A percentile compares a stretch with the other conserved stretches of the same genome.
phyloP scores from a whole-genome alignment of 169 alveolate genomes.

The Plasmodium cynomolgi region DNA sequence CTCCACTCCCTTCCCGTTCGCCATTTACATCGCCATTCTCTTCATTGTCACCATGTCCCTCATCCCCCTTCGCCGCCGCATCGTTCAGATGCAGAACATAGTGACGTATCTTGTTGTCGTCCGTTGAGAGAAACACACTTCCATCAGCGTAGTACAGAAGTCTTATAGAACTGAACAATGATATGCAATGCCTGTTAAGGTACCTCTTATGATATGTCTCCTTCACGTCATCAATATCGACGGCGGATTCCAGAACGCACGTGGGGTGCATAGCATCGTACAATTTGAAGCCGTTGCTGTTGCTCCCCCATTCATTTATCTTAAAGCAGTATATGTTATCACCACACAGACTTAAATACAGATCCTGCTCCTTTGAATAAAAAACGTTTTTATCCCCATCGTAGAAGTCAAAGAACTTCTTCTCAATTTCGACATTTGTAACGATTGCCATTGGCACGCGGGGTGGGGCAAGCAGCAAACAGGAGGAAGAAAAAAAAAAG shows the following conservation, averaged over 20 bases:
- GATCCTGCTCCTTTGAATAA: constrained; percentile 37
- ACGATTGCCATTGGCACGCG: constrained; percentile 14
- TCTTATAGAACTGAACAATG: constrained; percentile 52
- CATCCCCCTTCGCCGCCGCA: neutral
- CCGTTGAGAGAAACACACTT: constrained; percentile 55
- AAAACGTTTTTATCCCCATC: constrained; percentile 46
- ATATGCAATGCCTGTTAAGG: constrained; percentile 37
- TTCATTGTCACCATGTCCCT: neutral
- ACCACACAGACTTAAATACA: constrained; percentile 48
- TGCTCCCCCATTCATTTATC: neutral
- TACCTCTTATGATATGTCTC: constrained; percentile 52
- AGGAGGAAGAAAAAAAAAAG: neutral
- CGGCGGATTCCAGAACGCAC: constrained; percentile 46
- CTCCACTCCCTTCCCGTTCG: neutral
- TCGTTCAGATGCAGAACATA: constrained; percentile 22
- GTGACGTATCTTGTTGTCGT: constrained; percentile 59
- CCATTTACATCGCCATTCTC: neutral
- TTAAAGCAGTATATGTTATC: constrained; percentile 42
- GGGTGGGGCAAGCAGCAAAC: neutral
- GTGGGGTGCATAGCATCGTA: constrained; percentile 39
- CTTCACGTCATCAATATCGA: constrained; percentile 63
- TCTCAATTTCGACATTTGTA: constrained; percentile 49
- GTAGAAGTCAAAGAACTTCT: constrained; percentile 56
- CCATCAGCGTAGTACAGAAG: constrained; percentile 9
- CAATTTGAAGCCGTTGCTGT: neutral